phyloP scores from a whole-genome alignment of 2,329 filamentous ascomycete species.

The Fusarium aywerte region DNA sequence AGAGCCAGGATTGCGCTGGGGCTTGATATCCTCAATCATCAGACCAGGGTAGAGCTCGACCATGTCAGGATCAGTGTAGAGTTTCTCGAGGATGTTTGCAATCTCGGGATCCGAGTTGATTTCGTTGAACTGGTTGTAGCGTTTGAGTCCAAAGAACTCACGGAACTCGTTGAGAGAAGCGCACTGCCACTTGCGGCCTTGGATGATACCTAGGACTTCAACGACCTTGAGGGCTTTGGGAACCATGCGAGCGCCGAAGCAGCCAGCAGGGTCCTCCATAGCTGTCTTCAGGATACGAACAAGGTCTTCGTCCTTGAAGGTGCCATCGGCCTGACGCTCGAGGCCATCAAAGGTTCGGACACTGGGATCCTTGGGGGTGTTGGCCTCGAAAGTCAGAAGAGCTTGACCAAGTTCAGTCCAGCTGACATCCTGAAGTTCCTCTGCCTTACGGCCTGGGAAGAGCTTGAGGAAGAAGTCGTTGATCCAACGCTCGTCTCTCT shows the following conservation, averaged over 20 bases:
- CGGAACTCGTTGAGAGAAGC: slow-evolving; percentile 73
- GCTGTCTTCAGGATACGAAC: slow-evolving; percentile 64
- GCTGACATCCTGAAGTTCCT: slow-evolving; percentile 54
- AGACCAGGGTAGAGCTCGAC: slow-evolving; percentile 78
- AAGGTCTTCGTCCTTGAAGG: slow-evolving; percentile 67
- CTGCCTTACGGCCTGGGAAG: slow-evolving; percentile 45
- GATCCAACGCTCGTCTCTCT: slow-evolving; percentile 71
- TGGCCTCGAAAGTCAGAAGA: slow-evolving; percentile 30
- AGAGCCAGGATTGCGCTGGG: slow-evolving; percentile 60
- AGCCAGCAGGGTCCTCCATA: slow-evolving; percentile 70
- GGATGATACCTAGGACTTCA: slow-evolving; percentile 71
- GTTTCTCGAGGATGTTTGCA: slow-evolving; percentile 63
- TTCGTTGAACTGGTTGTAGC: slow-evolving; percentile 66
- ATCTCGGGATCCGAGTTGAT: slow-evolving; percentile 69
- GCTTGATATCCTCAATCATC: slow-evolving; percentile 68
- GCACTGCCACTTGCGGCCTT: slow-evolving; percentile 70
- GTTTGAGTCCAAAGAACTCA: slow-evolving; percentile 69
- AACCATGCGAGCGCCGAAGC: slow-evolving; percentile 69
- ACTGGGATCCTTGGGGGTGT: slow-evolving; percentile 53
- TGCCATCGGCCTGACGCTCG: slow-evolving; percentile 60
- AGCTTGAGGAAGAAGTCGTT: slow-evolving; percentile 59
- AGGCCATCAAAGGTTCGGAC: slow-evolving; percentile 61
- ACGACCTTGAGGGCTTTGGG: slow-evolving; percentile 68
- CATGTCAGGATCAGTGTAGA: slow-evolving; percentile 72
- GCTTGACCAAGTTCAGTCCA: slow-evolving; percentile 40